Evolutionary conservation across 305 asterid species (phyloP).

Genomic region (Lippia alba): DNA sequence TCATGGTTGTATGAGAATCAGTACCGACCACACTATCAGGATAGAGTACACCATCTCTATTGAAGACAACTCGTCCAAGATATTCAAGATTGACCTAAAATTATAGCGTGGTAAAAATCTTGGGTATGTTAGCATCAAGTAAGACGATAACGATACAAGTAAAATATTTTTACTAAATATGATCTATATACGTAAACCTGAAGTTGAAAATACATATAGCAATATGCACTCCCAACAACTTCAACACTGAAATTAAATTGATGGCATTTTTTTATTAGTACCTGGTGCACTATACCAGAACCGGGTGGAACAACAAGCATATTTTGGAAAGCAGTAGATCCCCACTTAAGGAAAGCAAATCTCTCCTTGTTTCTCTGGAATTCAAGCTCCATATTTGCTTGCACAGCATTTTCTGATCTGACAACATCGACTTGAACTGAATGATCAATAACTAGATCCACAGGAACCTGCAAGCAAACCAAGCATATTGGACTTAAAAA

Average conservation of each 20-base stretch:
- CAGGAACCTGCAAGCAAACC: constrained; percentile 82
- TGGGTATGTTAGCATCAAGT: constrained; percentile 12
- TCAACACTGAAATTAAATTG: constrained; percentile 16
- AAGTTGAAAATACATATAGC: constrained; percentile 4
- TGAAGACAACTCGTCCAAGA: constrained; percentile 89
- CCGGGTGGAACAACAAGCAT: constrained; percentile 99
- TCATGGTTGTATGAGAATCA: constrained; percentile 96
- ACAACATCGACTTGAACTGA: constrained; percentile 96
- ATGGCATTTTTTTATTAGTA: constrained; percentile 35
- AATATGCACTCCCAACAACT: constrained; percentile 10
- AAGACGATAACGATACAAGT: constrained; percentile 16
- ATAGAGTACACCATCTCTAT: constrained; percentile 74
- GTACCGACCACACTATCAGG: constrained; percentile 96
- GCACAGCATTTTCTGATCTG: constrained; percentile 88
- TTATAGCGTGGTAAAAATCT: constrained; percentile 20
- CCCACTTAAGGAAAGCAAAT: constrained; percentile 97
- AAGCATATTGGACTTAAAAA: constrained; percentile 30
- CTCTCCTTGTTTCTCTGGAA: constrained; percentile 93
- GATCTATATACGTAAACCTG: constrained; percentile 12
- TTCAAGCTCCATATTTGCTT: constrained; percentile 87
- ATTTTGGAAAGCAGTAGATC: constrained; percentile 86
- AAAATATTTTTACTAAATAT: not conserved
- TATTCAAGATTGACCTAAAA: constrained; percentile 89
- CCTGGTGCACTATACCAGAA: constrained; percentile 97
- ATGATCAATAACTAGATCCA: constrained; percentile 93